Evolutionary conservation across 306 rosid genomes (phyloP), one percentile per base, ranked within the genome.

Genomic region (Fragaria iinumae): DNA sequence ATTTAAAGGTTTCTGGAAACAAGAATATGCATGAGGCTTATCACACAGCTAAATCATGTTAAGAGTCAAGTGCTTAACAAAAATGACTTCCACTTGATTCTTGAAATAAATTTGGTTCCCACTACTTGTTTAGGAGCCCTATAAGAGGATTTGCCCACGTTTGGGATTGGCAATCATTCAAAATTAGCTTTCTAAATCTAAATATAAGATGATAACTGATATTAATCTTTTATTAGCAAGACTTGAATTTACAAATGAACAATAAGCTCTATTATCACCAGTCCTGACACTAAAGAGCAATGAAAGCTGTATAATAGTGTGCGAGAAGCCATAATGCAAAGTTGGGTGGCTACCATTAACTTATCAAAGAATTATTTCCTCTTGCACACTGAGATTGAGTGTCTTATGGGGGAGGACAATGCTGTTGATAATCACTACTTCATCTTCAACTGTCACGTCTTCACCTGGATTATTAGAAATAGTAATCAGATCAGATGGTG

Each of bases 371-470:
- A 95, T 89, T 71, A 95, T 92, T 83, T 95, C 99, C 66, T 92
- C 99, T 79, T 89, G 97, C 78, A 92, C 99, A 50, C 96, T 86
- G 9, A 90, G 86, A 73, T 92, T 95, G 85, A 95, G 89, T 34
- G 97, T 90, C 83, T 95, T 95, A 64, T 95, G 84, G 32, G 97
- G 99, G 70, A 95, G 97, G 79, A 92, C 93, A 64, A 92, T 88
- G 88, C 99, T 91, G 77, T 88, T 92, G 43, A 86, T 86, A 65
- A 95, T 92, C 82, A 92, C 97, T 1, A 95, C 96, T 82, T 95
- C 99, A 74, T 95, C 99, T 84, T 95, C 99, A 56, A 95, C 97
- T 0, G 66, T 76, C 55, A 91, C 99, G 68, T 95, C 90, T 85
- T 95, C 97, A 79, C 97, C 99, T 95, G 91, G 56, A 83, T 56